These are phyloP conservation scores for Thyridium curvatum DNA, from an alignment of 2,329 filamentous ascomycete species.

Conservation along the genomic window DNA sequence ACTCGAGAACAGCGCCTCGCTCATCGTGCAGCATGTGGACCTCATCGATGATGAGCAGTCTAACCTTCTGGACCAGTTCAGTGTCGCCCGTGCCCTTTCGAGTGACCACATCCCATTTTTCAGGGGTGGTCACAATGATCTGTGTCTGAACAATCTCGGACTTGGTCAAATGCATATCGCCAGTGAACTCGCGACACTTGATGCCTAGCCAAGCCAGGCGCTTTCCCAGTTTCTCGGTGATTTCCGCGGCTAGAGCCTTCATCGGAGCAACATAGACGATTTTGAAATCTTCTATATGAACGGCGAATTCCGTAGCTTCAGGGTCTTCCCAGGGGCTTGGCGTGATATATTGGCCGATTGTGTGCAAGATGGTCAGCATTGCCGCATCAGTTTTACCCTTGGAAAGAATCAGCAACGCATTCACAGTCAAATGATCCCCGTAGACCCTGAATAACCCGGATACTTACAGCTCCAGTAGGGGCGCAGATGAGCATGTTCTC, in stretches of 20 bases:
- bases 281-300: conserved; percentile 87
- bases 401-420: neutral
- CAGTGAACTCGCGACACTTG: conserved; percentile 87
- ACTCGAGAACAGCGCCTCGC: conserved; percentile 91
- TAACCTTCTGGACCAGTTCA: conserved; percentile 94
- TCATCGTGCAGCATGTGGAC: conserved; percentile 99
- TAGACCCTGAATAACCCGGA: no score
- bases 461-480: conserved; percentile 79
- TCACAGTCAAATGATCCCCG: no score
- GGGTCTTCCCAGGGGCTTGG: conserved; percentile 75
- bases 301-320: conserved; percentile 69
- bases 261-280: conserved; percentile 98
- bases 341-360: conserved; percentile 75
- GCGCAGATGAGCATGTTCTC: conserved; percentile 99
- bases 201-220: conserved; percentile 91
- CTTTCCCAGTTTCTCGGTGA: conserved; percentile 90
- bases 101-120: conserved; percentile 99
- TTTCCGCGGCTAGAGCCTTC: conserved; percentile 95
- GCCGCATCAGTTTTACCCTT: conserved; percentile 97
- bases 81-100: conserved; percentile 96
- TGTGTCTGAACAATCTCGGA: conserved; percentile 92
- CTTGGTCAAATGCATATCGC: conserved; percentile 98
- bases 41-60: conserved; percentile 94
- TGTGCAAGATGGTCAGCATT: conserved; percentile 91
- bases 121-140: conserved; percentile 96